These are phyloP conservation scores for Lippia alba DNA, from an alignment of 305 asterid genomes.

Conservation along the genomic window DNA sequence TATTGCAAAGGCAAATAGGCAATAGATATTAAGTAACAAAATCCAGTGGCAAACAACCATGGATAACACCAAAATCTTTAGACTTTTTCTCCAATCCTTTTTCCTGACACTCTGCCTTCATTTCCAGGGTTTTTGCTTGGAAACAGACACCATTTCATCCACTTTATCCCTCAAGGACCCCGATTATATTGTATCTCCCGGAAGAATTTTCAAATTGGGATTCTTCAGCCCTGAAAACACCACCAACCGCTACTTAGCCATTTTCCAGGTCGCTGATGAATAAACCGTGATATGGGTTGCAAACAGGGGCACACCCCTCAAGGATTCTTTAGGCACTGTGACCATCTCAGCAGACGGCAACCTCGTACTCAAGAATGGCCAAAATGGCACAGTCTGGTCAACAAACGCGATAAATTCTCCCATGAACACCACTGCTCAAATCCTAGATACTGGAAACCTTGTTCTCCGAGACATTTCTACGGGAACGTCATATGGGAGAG, in stretches of 20 bases:
- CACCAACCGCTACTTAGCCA: constrained; percentile 41
- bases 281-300: constrained; percentile 42
- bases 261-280: constrained; percentile 34
- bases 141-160: constrained; percentile 38
- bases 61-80: too few relatives aligned
- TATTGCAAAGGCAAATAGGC: too few relatives aligned
- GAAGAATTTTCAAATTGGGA: too few relatives aligned
- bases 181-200: too few relatives aligned
- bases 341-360: too few relatives aligned
- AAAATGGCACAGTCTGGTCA: too few relatives aligned
- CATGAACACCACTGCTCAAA: constrained; percentile 19
- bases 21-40: too few relatives aligned
- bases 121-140: constrained; percentile 8
- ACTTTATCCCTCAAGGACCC: too few relatives aligned
- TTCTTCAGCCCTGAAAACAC: too few relatives aligned
- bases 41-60: too few relatives aligned
- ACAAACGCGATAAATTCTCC: neutral
- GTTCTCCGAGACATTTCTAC: constrained; percentile 34
- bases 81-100: too few relatives aligned
- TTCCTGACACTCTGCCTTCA: neutral
- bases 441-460: constrained; percentile 49
- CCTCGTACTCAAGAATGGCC: too few relatives aligned
- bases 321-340: neutral
- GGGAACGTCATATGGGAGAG: constrained; percentile 48
- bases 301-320: constrained; percentile 40